Base-by-base conservation (phyloP, 257 asterid species). In the Nicotiana attenuata region DNA sequence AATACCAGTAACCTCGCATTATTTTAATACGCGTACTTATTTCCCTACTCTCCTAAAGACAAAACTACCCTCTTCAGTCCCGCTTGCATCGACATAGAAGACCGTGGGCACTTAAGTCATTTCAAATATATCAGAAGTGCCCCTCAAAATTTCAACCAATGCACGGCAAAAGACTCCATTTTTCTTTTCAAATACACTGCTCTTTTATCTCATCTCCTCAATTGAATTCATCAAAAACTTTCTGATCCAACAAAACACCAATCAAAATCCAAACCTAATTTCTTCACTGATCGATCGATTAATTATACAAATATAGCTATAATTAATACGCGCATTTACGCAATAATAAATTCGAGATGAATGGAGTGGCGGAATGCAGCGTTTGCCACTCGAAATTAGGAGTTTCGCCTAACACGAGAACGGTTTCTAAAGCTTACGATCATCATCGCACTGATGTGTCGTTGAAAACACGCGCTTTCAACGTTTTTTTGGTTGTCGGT, bases 351-450 rank as follows among this genome's bases (percentile, higher is more conserved):
- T 41, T 69, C n/a, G 57, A 69, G 57, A 86, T 80, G 91, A 84
- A 88, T 41, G 89, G 85, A 82, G 69, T 84, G 84, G 84, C 60
- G 85, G 91, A 88, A 78, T 88, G 91, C 86, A 88, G 88, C 82
- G 89, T 88, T 76, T 86, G 91, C 86, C 91, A 82, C 82, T 86
- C 91, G 38, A 88, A 88, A 81, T 71, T 88, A 83, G 56, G 19
- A 29, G 82, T 83, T 84, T 81, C 88, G 15, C 88, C 88, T 57
- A 24, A 26, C 73, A 41, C 87, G 50, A 69, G 66, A 66, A 68
- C 85, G 0, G 82, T 85, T 17, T 84, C 88, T 45, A 88, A 88
- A 83, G 89, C 90, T 0, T 88, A 86, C 68, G 89, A 86, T 83
- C 87, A 83, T 56, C 90, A 88, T 66, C 89, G 90, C 45, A 86